Conservation (phyloP, 2,329 filamentous ascomycete genomes). For the Talaromyces sp. region DNA sequence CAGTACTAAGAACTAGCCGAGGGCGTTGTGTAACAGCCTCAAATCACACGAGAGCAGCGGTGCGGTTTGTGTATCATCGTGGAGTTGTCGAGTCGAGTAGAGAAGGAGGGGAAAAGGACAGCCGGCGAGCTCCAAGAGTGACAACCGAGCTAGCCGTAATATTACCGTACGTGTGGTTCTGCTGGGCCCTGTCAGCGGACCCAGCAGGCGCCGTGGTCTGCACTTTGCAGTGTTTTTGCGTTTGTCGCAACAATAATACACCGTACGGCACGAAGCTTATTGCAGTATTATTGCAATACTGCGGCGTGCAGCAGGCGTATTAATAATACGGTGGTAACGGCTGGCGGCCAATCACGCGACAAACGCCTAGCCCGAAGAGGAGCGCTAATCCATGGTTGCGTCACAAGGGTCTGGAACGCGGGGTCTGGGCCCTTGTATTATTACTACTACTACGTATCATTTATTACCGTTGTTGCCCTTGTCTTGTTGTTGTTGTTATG, state of each 20-base stretch:
- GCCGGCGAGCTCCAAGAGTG: not conserved
- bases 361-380: slow-evolving; percentile 11
- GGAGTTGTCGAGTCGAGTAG: not conserved
- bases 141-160: not conserved
- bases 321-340: not conserved
- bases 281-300: not conserved
- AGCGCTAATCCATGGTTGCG: slow-evolving; percentile 6
- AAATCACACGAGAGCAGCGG: not conserved
- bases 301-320: not conserved
- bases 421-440: not conserved
- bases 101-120: not conserved
- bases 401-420: slow-evolving; percentile 1
- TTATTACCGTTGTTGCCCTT: not conserved
- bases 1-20: not conserved
- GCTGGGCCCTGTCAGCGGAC: not conserved
- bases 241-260: no score
- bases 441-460: no score
- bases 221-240: no score
- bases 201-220: not conserved
- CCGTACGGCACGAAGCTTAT: not conserved
- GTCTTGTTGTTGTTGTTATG: not conserved
- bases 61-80: not conserved
- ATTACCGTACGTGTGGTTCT: not conserved
- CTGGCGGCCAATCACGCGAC: not conserved
- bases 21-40: not conserved